A percentile compares a stretch with the other conserved stretches of the same genome.
Conservation (phyloP, 352 stramenopile species). For the Globisporangium canariense region DNA sequence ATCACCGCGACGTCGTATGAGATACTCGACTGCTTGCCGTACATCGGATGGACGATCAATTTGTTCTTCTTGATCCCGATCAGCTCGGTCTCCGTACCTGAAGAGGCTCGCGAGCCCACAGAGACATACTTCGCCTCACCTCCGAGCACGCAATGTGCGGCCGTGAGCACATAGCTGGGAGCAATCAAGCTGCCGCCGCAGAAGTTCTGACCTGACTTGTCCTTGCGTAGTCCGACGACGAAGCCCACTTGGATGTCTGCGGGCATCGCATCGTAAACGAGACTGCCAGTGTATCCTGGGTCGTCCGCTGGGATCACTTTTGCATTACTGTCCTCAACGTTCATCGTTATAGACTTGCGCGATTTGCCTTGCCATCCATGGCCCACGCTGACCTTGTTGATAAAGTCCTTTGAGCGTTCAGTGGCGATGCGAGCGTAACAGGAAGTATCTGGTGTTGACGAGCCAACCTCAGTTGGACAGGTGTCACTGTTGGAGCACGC, state of each 20-base stretch:
- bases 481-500: background rate
- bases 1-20: slow-evolving; percentile 41
- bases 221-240: slow-evolving; percentile 31
- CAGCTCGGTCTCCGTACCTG: slow-evolving; percentile 27
- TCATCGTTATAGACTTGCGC: background rate
- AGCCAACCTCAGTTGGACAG: background rate
- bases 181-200: slow-evolving; percentile 46
- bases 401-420: background rate
- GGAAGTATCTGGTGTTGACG: background rate
- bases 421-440: slow-evolving; percentile 9
- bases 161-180: slow-evolving; percentile 41
- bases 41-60: slow-evolving; percentile 30
- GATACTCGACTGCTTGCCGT: slow-evolving; percentile 25
- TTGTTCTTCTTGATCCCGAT: slow-evolving; percentile 30
- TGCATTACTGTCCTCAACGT: background rate
- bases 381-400: slow-evolving; percentile 6
- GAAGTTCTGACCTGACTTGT: slow-evolving; percentile 31
- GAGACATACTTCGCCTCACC: slow-evolving; percentile 29
- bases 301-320: background rate
- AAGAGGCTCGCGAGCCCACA: slow-evolving; percentile 27
- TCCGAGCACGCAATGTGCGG: slow-evolving; percentile 32
- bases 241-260: slow-evolving; percentile 24
- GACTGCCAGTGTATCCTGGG: slow-evolving; percentile 15
- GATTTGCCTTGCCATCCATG: background rate
- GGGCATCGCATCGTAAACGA: slow-evolving; percentile 19